Conservation (phyloP, 805 yeast species). For the Lipomyces japonicus region DNA sequence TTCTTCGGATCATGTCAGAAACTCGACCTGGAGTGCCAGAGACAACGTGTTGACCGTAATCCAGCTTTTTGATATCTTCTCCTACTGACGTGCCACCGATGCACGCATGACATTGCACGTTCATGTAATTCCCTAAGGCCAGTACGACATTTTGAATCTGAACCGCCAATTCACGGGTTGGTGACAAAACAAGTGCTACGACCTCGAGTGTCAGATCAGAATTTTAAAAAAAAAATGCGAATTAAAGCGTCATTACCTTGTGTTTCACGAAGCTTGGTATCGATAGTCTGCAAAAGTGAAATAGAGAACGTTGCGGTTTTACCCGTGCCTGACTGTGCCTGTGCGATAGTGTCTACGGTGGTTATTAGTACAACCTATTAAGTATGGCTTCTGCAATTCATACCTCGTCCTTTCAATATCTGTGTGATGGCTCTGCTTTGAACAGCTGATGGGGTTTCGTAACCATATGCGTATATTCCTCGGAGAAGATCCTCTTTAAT, state of each 20-base stretch:
- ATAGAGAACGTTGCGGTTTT: constrained; percentile 87
- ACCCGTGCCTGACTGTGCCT: constrained; percentile 88
- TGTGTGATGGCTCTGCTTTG: constrained; percentile 78
- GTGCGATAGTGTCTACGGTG: constrained; percentile 59
- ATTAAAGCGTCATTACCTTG: constrained; percentile 16
- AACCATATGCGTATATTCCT: constrained; percentile 76
- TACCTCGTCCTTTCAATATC: constrained; percentile 59
- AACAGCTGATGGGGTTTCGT: constrained; percentile 76
- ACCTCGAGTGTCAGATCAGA: constrained; percentile 54
- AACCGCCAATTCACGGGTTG: constrained; percentile 94
- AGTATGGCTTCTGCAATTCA: background rate
- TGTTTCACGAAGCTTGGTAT: constrained; percentile 28
- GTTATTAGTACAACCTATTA: background rate
- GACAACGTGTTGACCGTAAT: constrained; percentile 84
- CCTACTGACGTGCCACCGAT: constrained; percentile 93
- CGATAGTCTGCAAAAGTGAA: constrained; percentile 44
- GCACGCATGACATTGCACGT: constrained; percentile 90
- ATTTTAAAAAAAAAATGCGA: background rate
- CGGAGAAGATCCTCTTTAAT: constrained; percentile 39
- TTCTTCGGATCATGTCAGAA: constrained; percentile 88
- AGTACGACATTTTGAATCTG: constrained; percentile 93
- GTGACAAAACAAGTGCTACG: constrained; percentile 88
- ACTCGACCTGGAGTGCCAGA: constrained; percentile 99
- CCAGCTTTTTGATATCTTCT: constrained; percentile 81
- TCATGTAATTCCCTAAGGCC: constrained; percentile 86